Evolutionary conservation across 2,329 filamentous ascomycete species (phyloP).

Genomic region (Alternaria brassicae): DNA sequence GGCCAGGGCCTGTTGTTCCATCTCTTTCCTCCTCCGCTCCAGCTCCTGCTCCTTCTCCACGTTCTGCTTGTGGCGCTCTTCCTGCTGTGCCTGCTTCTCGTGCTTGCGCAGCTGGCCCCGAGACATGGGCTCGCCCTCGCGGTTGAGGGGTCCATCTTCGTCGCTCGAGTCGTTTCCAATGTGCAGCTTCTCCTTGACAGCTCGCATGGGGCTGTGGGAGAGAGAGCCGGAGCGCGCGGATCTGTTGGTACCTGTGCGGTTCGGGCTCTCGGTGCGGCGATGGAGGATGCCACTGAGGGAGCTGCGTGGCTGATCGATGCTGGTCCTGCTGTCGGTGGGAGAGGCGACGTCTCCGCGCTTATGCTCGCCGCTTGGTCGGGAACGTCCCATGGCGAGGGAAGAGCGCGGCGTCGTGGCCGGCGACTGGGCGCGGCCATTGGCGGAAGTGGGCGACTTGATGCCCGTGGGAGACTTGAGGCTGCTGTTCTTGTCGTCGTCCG

Average conservation of each 20-base stretch:
- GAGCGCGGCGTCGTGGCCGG: conserved; percentile 37
- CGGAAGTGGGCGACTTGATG: conserved; percentile 36
- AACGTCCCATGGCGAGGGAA: conserved; percentile 35
- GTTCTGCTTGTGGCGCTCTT: conserved; percentile 54
- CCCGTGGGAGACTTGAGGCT: conserved; percentile 42
- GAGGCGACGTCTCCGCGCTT: conserved; percentile 40
- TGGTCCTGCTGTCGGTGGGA: conserved; percentile 41
- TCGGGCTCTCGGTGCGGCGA: conserved; percentile 48
- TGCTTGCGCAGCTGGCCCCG: conserved; percentile 59
- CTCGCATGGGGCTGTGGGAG: conserved; percentile 49
- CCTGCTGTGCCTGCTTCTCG: conserved; percentile 54
- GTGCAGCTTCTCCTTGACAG: conserved; percentile 52
- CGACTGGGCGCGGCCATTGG: conserved; percentile 37
- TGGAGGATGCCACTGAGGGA: conserved; percentile 47
- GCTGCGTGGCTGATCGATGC: conserved; percentile 38
- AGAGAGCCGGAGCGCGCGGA: conserved; percentile 31
- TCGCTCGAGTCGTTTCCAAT: conserved; percentile 47
- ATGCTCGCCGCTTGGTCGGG: conserved; percentile 44
- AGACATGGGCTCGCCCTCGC: conserved; percentile 59
- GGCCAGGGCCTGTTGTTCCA: conserved; percentile 56
- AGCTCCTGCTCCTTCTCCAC: conserved; percentile 55
- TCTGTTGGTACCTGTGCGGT: conserved; percentile 31
- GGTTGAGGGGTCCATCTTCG: conserved; percentile 53
- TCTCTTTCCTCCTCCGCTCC: conserved; percentile 56
- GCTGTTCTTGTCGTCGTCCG: conserved; percentile 46